Evolutionary conservation across 495 filamentous ascomycete species (phyloP).

Genomic region (Podospora bellae-mahoneyi): DNA sequence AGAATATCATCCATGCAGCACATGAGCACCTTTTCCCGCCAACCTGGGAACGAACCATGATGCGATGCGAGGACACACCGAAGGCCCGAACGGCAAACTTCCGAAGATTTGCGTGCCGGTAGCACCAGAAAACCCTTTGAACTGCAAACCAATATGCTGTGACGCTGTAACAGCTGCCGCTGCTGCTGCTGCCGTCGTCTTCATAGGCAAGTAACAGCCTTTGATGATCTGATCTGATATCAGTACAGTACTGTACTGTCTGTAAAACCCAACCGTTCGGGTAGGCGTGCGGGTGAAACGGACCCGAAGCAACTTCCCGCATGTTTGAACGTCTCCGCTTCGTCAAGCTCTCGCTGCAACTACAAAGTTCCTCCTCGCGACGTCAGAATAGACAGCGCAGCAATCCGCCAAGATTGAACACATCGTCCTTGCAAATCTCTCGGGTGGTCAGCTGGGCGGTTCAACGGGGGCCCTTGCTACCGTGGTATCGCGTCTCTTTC

Average conservation of each 20-base stretch:
- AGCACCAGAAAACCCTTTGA: background rate
- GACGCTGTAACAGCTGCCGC: background rate
- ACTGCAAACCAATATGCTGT: background rate
- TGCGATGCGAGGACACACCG: background rate
- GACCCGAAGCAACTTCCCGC: background rate
- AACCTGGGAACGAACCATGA: background rate
- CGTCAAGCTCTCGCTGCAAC: background rate
- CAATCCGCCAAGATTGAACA: background rate
- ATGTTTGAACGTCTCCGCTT: background rate
- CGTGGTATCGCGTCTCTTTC: background rate
- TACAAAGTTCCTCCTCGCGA: background rate
- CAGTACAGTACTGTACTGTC: no score
- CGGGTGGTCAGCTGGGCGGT: conserved; percentile 5
- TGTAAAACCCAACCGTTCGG: background rate
- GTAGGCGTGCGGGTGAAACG: background rate
- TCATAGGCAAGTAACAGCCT: background rate
- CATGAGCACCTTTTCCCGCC: background rate
- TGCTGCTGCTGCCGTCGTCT: background rate
- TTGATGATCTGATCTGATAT: no score
- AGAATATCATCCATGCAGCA: background rate
- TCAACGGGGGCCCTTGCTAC: background rate
- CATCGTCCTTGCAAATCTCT: conserved; percentile 7
- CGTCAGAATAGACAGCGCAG: background rate
- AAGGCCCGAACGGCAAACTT: background rate
- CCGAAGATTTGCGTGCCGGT: background rate